phyloP scores from a whole-genome alignment of 495 filamentous ascomycete species.

The Daldinia loculata region DNA sequence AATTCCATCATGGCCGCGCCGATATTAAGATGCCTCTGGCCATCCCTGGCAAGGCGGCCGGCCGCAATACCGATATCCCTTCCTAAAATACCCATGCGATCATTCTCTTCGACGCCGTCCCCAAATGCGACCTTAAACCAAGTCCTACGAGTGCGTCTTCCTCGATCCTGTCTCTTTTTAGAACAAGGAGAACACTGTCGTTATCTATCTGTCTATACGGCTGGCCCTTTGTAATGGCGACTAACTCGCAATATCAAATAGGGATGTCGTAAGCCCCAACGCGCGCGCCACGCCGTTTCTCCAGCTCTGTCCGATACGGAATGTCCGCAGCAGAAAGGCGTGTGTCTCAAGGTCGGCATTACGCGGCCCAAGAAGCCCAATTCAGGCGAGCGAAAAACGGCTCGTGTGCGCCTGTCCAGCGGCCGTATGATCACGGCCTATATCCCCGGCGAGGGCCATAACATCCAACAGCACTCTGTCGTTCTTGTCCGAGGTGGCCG shows the following conservation, averaged over 20 bases:
- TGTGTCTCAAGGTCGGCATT: constrained; percentile 90
- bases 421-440: constrained; percentile 88
- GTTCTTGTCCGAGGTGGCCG: constrained; percentile 91
- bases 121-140: constrained; percentile 69
- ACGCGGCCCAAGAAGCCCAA: constrained; percentile 99
- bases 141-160: constrained; percentile 59
- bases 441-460: constrained; percentile 97
- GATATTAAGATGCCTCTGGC: constrained; percentile 44
- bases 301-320: constrained; percentile 76
- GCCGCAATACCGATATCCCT: constrained; percentile 33
- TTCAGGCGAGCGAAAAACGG: constrained; percentile 92
- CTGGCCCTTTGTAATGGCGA: background rate
- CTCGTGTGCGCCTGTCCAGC: constrained; percentile 84
- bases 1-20: constrained; percentile 40
- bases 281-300: constrained; percentile 81
- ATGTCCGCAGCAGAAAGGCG: constrained; percentile 88
- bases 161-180: constrained; percentile 3
- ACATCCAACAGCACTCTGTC: constrained; percentile 98
- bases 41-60: constrained; percentile 33
- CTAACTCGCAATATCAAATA: constrained; percentile 46
- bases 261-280: constrained; percentile 77
- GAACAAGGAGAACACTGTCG: too few relatives aligned
- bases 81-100: constrained; percentile 38
- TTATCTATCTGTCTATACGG: too few relatives aligned
- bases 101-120: constrained; percentile 60